A percentile compares a stretch with the other conserved stretches of the same genome.
These are phyloP conservation scores for Ustilago xerochloae DNA, from an alignment of 1,284 basidiomycete genomes.

Conservation along the genomic window DNA sequence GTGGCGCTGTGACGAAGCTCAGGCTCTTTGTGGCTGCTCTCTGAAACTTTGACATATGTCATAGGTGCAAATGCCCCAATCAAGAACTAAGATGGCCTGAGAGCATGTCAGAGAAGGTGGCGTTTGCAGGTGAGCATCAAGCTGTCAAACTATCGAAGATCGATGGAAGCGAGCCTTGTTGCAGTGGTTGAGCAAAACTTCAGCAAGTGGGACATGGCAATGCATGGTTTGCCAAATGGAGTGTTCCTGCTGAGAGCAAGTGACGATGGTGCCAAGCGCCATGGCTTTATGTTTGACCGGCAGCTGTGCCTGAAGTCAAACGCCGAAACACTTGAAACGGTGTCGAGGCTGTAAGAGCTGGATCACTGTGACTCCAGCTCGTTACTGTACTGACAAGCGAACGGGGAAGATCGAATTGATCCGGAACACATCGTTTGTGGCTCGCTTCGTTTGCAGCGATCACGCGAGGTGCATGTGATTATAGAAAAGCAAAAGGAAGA, in stretches of 20 bases:
- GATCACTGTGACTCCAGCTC: too few relatives aligned
- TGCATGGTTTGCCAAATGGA: too few relatives aligned
- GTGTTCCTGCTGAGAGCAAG: too few relatives aligned
- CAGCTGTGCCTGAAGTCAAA: too few relatives aligned
- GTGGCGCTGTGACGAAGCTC: too few relatives aligned
- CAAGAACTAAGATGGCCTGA: too few relatives aligned
- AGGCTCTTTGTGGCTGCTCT: too few relatives aligned
- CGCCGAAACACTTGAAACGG: not conserved
- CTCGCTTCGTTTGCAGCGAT: not conserved
- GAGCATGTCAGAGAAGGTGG: not conserved
- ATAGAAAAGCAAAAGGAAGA: not conserved
- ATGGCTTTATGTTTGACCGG: too few relatives aligned
- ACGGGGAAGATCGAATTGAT: constrained; percentile 1
- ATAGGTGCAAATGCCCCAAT: too few relatives aligned
- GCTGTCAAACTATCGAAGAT: not conserved
- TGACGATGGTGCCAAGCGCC: too few relatives aligned
- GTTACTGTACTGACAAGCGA: too few relatives aligned
- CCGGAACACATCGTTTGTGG: not conserved
- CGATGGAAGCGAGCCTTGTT: not conserved
- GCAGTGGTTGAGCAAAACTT: not conserved
- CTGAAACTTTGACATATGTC: too few relatives aligned
- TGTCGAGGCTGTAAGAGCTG: not conserved
- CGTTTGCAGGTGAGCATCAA: not conserved
- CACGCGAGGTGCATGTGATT: constrained; percentile 22
- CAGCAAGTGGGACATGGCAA: not conserved